Evolutionary conservation across 2,329 filamentous ascomycete species (phyloP).

Genomic region (Ophioceras dolichostomum): DNA sequence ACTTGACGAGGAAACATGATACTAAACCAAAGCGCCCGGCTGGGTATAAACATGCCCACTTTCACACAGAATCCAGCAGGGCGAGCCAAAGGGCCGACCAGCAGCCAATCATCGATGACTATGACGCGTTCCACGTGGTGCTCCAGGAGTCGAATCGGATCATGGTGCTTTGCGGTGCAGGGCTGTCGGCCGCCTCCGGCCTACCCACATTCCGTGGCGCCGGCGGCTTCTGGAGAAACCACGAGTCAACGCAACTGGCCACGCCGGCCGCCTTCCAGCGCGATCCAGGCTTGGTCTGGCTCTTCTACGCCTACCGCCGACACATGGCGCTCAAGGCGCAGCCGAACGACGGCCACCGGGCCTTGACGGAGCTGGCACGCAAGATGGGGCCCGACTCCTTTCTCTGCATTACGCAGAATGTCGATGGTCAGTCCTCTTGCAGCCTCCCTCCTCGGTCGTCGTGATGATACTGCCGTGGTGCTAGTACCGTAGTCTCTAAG

Average conservation of each 20-base stretch:
- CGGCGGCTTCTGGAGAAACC: conserved; percentile 67
- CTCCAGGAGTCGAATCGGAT: conserved; percentile 23
- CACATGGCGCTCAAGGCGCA: conserved; percentile 65
- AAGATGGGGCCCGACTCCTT: conserved; percentile 29
- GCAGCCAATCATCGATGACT: background rate
- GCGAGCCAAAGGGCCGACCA: background rate
- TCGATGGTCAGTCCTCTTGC: conserved; percentile 80
- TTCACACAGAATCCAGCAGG: no score
- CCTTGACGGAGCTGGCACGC: conserved; percentile 62
- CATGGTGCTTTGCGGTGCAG: conserved; percentile 47
- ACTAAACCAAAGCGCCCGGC: no score
- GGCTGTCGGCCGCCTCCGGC: conserved; percentile 46
- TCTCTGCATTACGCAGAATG: conserved; percentile 73
- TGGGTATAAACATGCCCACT: no score
- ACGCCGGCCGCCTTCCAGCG: conserved; percentile 63
- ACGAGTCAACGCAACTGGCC: conserved; percentile 61
- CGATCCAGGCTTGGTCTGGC: conserved; percentile 75
- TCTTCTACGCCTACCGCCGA: conserved; percentile 76
- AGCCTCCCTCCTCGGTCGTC: no score
- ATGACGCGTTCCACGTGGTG: background rate
- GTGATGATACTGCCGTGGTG: no score
- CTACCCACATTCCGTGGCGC: conserved; percentile 74
- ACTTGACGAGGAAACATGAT: no score
- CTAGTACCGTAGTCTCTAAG: no score
- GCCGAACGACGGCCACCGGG: conserved; percentile 70